Conservation (phyloP, 495 filamentous ascomycete species). For the Xylaria palmicola region DNA sequence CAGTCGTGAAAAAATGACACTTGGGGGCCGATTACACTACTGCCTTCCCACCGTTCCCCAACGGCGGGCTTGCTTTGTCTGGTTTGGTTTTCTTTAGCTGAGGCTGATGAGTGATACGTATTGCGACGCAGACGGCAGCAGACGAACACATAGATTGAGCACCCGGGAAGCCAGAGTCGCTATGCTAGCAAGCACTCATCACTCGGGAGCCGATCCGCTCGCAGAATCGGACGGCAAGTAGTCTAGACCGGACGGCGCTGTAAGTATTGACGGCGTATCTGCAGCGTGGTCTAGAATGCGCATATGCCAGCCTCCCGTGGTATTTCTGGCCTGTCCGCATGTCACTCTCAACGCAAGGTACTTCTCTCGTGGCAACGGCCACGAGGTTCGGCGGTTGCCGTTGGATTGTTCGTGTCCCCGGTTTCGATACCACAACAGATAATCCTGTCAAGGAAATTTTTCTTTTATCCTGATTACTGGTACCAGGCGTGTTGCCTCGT, state of each 20-base stretch:
- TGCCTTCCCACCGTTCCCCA: conserved; percentile 5
- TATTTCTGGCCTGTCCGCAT: background rate
- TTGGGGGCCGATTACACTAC: conserved; percentile 9
- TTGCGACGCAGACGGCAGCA: too few species aligned
- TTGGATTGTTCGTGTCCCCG: background rate
- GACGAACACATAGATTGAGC: background rate
- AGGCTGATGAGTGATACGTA: conserved; percentile 7
- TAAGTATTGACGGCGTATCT: background rate
- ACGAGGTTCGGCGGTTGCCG: conserved; percentile 6
- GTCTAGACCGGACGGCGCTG: background rate
- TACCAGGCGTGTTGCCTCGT: background rate
- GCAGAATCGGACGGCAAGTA: too few species aligned
- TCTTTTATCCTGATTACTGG: background rate
- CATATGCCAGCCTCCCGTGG: conserved; percentile 3
- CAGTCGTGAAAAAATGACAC: conserved; percentile 11
- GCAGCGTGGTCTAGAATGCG: background rate
- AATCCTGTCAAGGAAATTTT: background rate
- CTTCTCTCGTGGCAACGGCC: background rate
- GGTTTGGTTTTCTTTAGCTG: background rate
- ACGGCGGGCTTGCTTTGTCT: conserved; percentile 1
- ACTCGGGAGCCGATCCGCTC: background rate
- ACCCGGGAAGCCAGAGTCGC: background rate
- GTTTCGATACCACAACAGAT: background rate
- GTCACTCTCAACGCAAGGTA: conserved; percentile 14
- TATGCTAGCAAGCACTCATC: background rate